Base-by-base conservation (phyloP, 2,329 filamentous ascomycete genomes). In the Penicillium sp. region DNA sequence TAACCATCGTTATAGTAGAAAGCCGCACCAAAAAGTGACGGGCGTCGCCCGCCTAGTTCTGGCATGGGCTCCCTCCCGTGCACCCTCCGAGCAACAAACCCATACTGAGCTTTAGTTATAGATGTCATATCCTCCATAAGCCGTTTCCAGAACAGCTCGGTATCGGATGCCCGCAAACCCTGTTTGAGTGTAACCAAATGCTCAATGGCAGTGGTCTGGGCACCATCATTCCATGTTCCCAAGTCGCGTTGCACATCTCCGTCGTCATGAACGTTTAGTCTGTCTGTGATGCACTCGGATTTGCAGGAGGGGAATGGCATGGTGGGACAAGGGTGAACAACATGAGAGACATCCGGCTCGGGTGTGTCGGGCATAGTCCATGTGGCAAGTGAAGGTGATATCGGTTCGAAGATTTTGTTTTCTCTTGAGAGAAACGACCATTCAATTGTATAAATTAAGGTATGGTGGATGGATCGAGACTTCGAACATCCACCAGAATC, bases 81-180 rank as follows among this genome's bases (percentile, higher is more conserved):
- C 41, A 86, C 83, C 42, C 84, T 75, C 68, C 88, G 88, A 43
- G 85, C 84, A 38, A 89, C 84, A 64, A 89, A 89, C 25, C 80
- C 82, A 73, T 86, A 88, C 68, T 90, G 87, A 9, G 86, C 81
- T 56, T 83, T 82, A 55, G 82, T 78, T 35, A 89, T 82, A 44
- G 78, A 77, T 43, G 86, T 83, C 64, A 89, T 77, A 41, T 84
- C 84, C 66, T 87, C 82, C 73, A 88, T 84, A 54, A 88, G 74
- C 22, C 81, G 74, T 42, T 75, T 75, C 86, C 86, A 90, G 72
- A 89, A 89, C 47, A 81, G 77, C 56, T 85, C 80, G 2, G 78
- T 80, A 48, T 82, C 78, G 47, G 82, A 75, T 19, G 73, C 73
- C 48, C 79, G 77, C 17, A 89, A 72, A 17, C 74, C 73, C 48